Evolutionary conservation across 1,284 basidiomycete species (phyloP), one percentile per base, ranked within the genome.

Genomic region (Prillingera fragicola): DNA sequence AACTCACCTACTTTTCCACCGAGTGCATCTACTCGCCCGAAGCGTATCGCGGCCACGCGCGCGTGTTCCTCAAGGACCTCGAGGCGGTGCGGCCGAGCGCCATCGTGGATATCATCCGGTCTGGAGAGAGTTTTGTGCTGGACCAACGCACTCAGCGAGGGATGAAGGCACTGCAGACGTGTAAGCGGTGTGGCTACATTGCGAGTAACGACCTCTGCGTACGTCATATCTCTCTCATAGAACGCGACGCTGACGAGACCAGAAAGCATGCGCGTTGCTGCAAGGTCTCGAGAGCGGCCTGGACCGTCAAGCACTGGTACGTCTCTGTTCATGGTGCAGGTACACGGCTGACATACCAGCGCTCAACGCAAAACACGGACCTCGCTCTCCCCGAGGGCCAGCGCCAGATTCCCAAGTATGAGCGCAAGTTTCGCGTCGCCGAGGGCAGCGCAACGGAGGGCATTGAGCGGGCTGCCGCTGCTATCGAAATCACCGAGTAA

Each of bases 11-110:
- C 71, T 97, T 97, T 71, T 96, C 91, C 1, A 99, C 95, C 5
- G 94, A 99, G 67, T 99, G 94, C 69, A 97, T 97, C 61, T 98
- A 99, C 71, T 95, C 91, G 3, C 95, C 95, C 4, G 89, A 92
- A 58, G 95, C 94, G 3, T 99, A 99, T 67, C 84, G 94, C 15
- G 95, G 95, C 0, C 91, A 97, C 65, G 92, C 95, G 0, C 78
- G 94, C 33, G 82, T 82, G 0, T 95, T 97, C 61, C 78, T 98
- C 33, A 98, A 98, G 69, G 90, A 97, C 56, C 78, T 98, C 13
- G 94, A 99, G 73, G 85, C 85, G 0, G 83, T 92, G 26, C 79
- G 94, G 15, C 91, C 95, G 0, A 88, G 85, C 57, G 87, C 88
- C 2, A 96, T 98, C 54, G 87, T 99, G 47, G 94, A 99, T 65